Evolutionary conservation across 2,329 filamentous ascomycete genomes (phyloP), one percentile per base, ranked within the genome.

Genomic region (Domatiomyces catenatus): DNA sequence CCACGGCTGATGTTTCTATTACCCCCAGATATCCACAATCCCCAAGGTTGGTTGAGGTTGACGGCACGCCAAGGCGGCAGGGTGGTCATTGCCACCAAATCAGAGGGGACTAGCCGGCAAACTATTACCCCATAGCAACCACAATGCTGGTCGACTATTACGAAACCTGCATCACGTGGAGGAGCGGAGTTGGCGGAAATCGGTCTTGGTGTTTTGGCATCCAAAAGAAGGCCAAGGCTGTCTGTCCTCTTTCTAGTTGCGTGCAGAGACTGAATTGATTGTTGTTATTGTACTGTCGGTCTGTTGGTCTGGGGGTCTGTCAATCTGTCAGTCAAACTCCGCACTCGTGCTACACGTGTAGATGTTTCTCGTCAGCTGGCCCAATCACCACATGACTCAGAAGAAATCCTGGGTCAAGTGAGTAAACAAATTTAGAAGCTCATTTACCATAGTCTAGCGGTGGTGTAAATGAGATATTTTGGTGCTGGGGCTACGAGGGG

Each of bases 21-120:
- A 63, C 61, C 62, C 62, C 60, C 60, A 60, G 53, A 54, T 62
- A 65, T 63, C 54, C 51, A 52, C 53, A 22, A 26, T 56, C 53
- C 50, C 50, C 7, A 22, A 19, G 32, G 32, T 39, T 12, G 10
- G 12, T 39, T 12, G 32, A 39, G 32, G 32, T 39, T 39, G 32
- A 39, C 32, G 10, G 32, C 32, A 1, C 32, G 32, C 22, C 22
- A 24, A 24, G 22, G 22, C 22, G 3, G 22, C 22, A 24, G n/a
- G n/a, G 22, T 24, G 22, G 3, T 15, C 10, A 4, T 5, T 39
- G 32, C 10, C 10, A 39, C 8, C 15, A 15, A 39, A 15, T 39
- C 22, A 24, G 22, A 24, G 6, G 3, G 22, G 10, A 15, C 32
- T 15, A 15, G 32, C 3, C 3, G 32, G 10, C 32, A 39, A 39